Base-by-base conservation (phyloP, 1,284 basidiomycete species). In the Irpex sp. region DNA sequence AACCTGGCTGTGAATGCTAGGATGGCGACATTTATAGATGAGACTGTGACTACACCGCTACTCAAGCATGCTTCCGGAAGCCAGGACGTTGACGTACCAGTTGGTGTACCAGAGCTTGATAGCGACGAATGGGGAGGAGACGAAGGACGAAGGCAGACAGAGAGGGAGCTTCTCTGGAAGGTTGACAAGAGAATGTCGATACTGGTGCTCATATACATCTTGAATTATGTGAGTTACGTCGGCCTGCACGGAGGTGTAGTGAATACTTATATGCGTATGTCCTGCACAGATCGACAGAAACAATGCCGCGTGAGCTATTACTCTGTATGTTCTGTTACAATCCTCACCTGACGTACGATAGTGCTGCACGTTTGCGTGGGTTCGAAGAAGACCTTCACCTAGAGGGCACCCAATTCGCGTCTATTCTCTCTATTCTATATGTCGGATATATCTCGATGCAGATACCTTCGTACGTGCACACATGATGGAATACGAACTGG, bases 371-470 rank as follows among this genome's bases (percentile, higher is more conserved):
- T 35, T 68, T 90, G 45, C 80, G 82, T 58, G 90, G 91, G 0
- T 86, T 92, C 61, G 88, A 91, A 67, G 72, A 77, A 56, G 90
- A 92, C 69, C 75, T 93, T 21, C 70, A 82, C 19, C 75, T 93
- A 36, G 77, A 82, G 57, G 88, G 83, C 16, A 77, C 77, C 39
- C 79, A 92, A 67, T 93, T 91, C 69, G 82, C 86, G 5, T 89
- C 87, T 0, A 72, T 91, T 19, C 72, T 94, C 21, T 85, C 85
- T 4, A 84, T 92, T 62, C 81, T 93, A 39, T 93, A 90, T 68
- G 81, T 91, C 55, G 90, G 89, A 21, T 93, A 94, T 67, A 85
- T 90, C 65, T 72, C 90, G 53, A 90, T 91, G 85, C 91, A 93
- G 72, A 81, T 90, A 58, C 89, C 88, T 2, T 90, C 87, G 86